These are phyloP conservation scores for Cynara cardunculus DNA, from an alignment of 129 eudicot species.

Conservation along the genomic window DNA sequence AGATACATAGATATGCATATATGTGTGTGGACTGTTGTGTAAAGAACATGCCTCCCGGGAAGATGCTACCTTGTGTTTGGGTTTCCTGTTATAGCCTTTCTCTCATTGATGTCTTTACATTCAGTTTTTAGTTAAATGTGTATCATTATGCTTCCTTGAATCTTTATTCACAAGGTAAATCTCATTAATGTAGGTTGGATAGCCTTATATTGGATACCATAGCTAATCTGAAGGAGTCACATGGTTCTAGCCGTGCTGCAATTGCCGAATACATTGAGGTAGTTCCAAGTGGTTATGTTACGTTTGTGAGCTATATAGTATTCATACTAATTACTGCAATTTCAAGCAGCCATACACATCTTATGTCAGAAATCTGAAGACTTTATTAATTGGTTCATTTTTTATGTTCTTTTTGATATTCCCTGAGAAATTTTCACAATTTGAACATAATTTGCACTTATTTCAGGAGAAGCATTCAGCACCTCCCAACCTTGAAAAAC, in stretches of 20 bases:
- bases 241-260: conserved; percentile 60
- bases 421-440: neutral
- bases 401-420: neutral
- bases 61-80: neutral
- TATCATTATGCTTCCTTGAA: neutral
- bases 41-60: neutral
- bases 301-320: neutral
- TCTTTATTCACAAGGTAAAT: neutral
- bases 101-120: neutral
- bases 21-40: neutral
- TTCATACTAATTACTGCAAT: neutral
- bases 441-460: neutral
- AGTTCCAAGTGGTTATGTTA: conserved; percentile 8
- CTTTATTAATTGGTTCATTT: neutral
- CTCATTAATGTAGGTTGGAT: conserved; percentile 53
- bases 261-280: conserved; percentile 71
- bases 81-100: neutral
- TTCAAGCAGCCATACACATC: neutral
- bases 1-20: neutral
- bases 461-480: conserved; percentile 55
- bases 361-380: conserved; percentile 8
- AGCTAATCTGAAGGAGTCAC: conserved; percentile 55
- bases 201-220: conserved; percentile 66
- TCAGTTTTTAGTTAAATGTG: neutral
- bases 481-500: conserved; percentile 49